Conservation (phyloP, 768 basidiomycete genomes). For the Lyophyllum shimeji region DNA sequence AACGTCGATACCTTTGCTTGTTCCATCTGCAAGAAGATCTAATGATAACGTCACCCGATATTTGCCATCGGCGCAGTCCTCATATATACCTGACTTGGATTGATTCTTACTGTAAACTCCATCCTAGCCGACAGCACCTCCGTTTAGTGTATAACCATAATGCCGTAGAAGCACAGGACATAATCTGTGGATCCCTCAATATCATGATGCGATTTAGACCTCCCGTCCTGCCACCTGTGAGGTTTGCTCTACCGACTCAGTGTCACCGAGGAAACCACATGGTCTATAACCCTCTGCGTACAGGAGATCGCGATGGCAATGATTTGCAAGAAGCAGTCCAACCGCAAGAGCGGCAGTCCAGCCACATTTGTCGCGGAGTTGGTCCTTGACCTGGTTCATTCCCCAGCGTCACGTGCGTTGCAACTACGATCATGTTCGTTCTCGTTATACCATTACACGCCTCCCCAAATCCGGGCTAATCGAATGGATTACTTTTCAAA, state of each 20-base stretch:
- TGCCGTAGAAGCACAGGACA: constrained; percentile 17
- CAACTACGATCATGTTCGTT: background rate
- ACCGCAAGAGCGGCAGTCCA: too few species aligned
- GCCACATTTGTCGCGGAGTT: too few species aligned
- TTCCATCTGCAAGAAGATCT: constrained; percentile 84
- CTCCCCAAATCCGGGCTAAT: background rate
- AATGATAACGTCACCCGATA: constrained; percentile 43
- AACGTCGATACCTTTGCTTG: constrained; percentile 57
- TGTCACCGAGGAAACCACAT: too few species aligned
- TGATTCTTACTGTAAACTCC: constrained; percentile 15
- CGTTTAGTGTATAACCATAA: constrained; percentile 23
- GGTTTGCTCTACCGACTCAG: too few species aligned
- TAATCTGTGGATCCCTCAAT: constrained; percentile 9
- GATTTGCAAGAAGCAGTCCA: too few species aligned
- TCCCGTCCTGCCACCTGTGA: too few species aligned
- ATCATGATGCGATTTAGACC: background rate
- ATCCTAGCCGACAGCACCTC: constrained; percentile 15
- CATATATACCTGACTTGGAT: constrained; percentile 22
- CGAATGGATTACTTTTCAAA: constrained; percentile 86
- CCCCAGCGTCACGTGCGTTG: background rate
- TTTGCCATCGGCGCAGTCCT: constrained; percentile 15
- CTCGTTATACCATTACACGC: background rate
- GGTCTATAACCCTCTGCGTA: too few species aligned
- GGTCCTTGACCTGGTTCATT: background rate
- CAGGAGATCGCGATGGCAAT: too few species aligned